A percentile compares a stretch with the other conserved stretches of the same genome.
Conservation (phyloP, 1,284 basidiomycete species). For the Neonothopanus nambi region DNA sequence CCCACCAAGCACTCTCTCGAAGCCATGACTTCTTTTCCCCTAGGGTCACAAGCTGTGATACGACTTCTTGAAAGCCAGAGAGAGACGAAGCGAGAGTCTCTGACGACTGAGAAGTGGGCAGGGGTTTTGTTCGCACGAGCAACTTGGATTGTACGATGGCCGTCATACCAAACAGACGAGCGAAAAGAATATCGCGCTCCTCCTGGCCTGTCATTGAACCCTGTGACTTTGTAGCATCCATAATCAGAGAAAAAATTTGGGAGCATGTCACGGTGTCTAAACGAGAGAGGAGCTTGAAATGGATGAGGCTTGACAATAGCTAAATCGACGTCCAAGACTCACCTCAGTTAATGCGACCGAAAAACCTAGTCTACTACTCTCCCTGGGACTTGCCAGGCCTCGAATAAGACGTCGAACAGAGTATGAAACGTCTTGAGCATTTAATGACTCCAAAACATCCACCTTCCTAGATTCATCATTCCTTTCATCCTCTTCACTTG, state of each 20-base stretch:
- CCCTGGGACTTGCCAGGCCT: constrained; percentile 88
- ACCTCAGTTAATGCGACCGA: constrained; percentile 96
- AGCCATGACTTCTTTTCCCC: constrained; percentile 91
- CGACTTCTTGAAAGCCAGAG: constrained; percentile 61
- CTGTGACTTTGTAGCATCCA: constrained; percentile 68
- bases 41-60: constrained; percentile 68
- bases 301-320: constrained; percentile 1
- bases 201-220: constrained; percentile 86
- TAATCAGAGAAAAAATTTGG: constrained; percentile 74
- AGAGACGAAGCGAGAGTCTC: constrained; percentile 55
- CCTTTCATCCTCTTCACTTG: constrained; percentile 52
- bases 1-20: constrained; percentile 90
- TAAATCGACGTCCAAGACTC: constrained; percentile 28
- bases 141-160: constrained; percentile 82
- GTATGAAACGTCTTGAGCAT: constrained; percentile 89
- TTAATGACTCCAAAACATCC: constrained; percentile 60
- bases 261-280: constrained; percentile 78
- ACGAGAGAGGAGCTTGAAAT: constrained; percentile 72
- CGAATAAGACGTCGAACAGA: constrained; percentile 82
- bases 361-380: constrained; percentile 92
- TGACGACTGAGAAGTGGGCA: constrained; percentile 54
- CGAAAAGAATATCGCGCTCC: constrained; percentile 91
- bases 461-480: constrained; percentile 54
- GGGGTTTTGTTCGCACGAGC: constrained; percentile 59
- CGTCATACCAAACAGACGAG: constrained; percentile 88